Conservation (phyloP, 2,329 filamentous ascomycete genomes). For the Venturia nashicola region DNA sequence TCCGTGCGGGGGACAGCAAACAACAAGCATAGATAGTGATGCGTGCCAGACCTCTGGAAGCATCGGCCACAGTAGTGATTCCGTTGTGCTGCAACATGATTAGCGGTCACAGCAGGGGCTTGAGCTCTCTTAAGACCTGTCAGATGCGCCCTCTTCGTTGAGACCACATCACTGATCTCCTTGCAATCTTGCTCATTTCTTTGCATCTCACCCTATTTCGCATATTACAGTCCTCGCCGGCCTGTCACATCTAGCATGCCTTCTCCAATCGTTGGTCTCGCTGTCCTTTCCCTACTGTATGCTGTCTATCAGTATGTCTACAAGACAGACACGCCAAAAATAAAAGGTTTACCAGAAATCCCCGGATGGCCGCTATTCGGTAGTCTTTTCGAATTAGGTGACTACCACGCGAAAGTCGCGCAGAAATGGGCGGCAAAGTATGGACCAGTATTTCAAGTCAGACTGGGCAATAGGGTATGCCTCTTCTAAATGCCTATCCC, state of each 20-base stretch:
- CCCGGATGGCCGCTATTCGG: constrained; percentile 40
- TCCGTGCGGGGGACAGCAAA: neutral
- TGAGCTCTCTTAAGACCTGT: neutral
- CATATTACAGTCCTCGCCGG: neutral
- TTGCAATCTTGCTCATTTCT: neutral
- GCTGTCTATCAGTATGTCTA: constrained; percentile 2
- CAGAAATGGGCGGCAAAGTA: constrained; percentile 36
- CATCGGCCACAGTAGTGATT: neutral
- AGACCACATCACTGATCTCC: neutral
- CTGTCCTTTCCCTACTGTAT: constrained; percentile 2
- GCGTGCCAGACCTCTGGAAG: neutral
- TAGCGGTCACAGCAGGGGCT: neutral
- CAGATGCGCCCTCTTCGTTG: neutral
- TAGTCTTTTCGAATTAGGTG: constrained; percentile 38
- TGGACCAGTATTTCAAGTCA: constrained; percentile 39
- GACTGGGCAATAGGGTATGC: constrained; percentile 39
- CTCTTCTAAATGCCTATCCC: constrained; percentile 12
- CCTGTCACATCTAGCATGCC: neutral
- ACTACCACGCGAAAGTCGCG: constrained; percentile 41
- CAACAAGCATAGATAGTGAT: neutral
- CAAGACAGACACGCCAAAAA: constrained; percentile 36
- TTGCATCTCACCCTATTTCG: neutral
- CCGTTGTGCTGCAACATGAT: neutral
- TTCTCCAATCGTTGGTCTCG: constrained; percentile 6
- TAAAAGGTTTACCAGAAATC: constrained; percentile 38